Evolutionary conservation across 2,329 filamentous ascomycete species (phyloP).

Genomic region (Aspergillus novofumigatus): DNA sequence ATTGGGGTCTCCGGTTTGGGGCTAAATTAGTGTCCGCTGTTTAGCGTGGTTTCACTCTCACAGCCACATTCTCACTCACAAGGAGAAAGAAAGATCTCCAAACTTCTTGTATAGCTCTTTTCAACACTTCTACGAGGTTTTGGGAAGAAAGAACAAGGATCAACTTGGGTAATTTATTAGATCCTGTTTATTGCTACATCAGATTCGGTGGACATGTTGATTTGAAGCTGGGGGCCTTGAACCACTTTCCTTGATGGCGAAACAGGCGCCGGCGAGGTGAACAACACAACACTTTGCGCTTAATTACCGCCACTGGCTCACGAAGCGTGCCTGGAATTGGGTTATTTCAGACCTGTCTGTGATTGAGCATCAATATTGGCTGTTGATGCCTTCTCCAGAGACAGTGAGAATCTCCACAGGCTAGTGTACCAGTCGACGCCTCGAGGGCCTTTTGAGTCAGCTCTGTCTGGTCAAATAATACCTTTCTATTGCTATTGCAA

Average conservation of each 20-base stretch:
- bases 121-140: background rate
- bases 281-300: background rate
- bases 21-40: slow-evolving; percentile 4
- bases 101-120: background rate
- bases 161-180: background rate
- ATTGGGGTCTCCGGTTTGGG: background rate
- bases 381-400: background rate
- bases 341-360: background rate
- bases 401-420: background rate
- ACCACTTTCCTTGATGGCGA: background rate
- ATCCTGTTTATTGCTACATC: background rate
- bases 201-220: background rate
- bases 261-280: background rate
- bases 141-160: background rate
- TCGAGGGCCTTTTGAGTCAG: background rate
- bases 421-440: background rate
- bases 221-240: background rate
- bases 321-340: background rate
- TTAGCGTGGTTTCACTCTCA: background rate
- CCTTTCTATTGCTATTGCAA: background rate
- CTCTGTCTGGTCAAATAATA: no score
- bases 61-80: background rate
- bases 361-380: background rate
- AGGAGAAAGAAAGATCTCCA: background rate
- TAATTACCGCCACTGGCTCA: background rate